Evolutionary conservation across 805 yeast species (phyloP), one percentile per base, ranked within the genome.

Genomic region (Ogataea neopini): DNA sequence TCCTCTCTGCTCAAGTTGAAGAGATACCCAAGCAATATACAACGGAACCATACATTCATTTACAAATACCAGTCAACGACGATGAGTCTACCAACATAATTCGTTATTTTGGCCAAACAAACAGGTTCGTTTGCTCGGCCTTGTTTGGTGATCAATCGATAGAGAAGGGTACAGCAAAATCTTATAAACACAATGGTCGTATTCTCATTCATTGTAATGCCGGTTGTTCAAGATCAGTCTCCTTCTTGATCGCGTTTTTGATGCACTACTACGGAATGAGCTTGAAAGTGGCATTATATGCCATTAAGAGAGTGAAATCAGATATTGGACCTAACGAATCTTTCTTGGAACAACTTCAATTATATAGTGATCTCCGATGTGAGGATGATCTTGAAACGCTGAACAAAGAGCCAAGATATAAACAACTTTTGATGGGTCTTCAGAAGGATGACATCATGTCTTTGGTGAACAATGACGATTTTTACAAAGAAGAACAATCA

Each of bases 61-160:
- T 78, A 35, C 88, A 84, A 52, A 75, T 92, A 25, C 79, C 81
- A 6, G 69, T 92, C 6, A 84, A 88, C 50, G 99, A 94, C 62
- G 83, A 81, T 46, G 81, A 77, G 36, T 74, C 76, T 1, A 78
- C 82, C 19, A 82, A 92, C 56, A 74, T 94, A 10, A 61, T 91
- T 45, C 76, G 79, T 50, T 72, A 76, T 52, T 75, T 92, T 44
- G 75, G 76, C n/a, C 75, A 75, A 38, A 72, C 86, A 1, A 84
- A 84, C 56, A 67, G 67, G 9, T 89, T 88, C 62, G 85, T 92
- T 2, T 85, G 83, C 40, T 59, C 66, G 2, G 89, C 88, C 0
- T 69, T 85, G 15, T 81, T 75, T 55, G 74, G 76, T 0, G 67
- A 68, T 37, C 69, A 69, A 34, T n/a, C 38, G 3, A 47, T 56